Evolutionary conservation across 208 protist genomes (phyloP).

Genomic region (Herpetomonas muscarum): DNA sequence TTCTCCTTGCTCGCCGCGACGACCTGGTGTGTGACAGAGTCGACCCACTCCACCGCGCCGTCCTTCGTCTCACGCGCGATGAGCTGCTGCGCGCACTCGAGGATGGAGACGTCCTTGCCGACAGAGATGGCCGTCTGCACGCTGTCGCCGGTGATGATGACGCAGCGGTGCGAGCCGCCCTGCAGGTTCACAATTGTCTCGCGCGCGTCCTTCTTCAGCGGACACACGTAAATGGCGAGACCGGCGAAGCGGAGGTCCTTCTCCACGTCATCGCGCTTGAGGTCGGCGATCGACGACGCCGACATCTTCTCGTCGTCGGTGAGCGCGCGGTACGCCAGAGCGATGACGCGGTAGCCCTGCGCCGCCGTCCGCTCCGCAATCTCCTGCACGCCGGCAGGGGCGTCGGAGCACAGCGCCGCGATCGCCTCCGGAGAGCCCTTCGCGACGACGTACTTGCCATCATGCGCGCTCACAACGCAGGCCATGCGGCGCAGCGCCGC

Average conservation of each 20-base stretch:
- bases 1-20: conserved; percentile 13
- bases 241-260: conserved; percentile 92
- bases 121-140: conserved; percentile 96
- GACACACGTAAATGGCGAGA: conserved; percentile 95
- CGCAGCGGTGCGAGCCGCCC: conserved; percentile 78
- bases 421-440: conserved; percentile 98
- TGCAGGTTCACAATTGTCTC: conserved; percentile 83
- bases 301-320: conserved; percentile 33
- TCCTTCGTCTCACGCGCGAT: conserved; percentile 27
- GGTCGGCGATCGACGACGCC: conserved; percentile 36
- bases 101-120: conserved; percentile 86
- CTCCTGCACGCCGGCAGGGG: conserved; percentile 84
- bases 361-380: conserved; percentile 76
- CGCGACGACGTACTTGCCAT: conserved; percentile 72
- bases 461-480: conserved; percentile 65
- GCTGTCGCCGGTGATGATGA: conserved; percentile 99
- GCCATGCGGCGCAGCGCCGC: conserved; percentile 96
- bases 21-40: conserved; percentile 41
- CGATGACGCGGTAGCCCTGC: conserved; percentile 96
- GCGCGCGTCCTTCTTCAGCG: conserved; percentile 91
- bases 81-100: conserved; percentile 63
- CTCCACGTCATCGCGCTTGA: conserved; percentile 89
- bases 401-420: conserved; percentile 59
- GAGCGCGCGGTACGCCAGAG: conserved; percentile 91
- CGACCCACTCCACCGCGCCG: conserved; percentile 51